Evolutionary conservation across 2,329 filamentous ascomycete genomes (phyloP).

Genomic region (Microcyclospora tardicrescens): DNA sequence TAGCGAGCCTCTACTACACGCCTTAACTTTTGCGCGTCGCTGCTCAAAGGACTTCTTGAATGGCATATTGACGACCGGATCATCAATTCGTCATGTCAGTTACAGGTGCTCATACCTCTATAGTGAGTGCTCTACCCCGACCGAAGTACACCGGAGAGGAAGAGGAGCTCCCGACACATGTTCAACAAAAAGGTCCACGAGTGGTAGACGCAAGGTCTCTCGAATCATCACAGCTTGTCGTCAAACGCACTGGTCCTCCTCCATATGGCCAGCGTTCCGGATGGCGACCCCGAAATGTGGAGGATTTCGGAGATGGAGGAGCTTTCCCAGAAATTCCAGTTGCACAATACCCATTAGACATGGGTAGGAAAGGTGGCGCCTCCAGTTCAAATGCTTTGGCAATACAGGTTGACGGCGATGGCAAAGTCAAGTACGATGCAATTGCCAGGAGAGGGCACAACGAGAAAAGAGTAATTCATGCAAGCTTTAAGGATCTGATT

Average conservation of each 20-base stretch:
- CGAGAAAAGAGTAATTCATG: constrained; percentile 74
- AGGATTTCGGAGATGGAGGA: constrained; percentile 93
- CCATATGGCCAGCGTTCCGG: constrained; percentile 74
- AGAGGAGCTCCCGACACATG: constrained; percentile 60
- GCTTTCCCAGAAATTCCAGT: constrained; percentile 89
- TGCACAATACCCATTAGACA: constrained; percentile 89
- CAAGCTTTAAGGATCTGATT: constrained; percentile 94
- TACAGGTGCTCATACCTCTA: constrained; percentile 33
- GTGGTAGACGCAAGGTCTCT: constrained; percentile 69
- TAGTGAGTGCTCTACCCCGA: constrained; percentile 71
- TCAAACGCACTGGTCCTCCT: constrained; percentile 73
- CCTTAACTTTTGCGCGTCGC: background rate
- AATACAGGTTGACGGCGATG: constrained; percentile 81
- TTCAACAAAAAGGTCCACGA: constrained; percentile 66
- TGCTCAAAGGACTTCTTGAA: background rate
- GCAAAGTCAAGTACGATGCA: constrained; percentile 92
- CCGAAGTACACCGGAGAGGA: constrained; percentile 85
- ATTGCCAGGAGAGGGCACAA: constrained; percentile 82
- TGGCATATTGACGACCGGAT: background rate
- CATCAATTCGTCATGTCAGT: constrained; percentile 2
- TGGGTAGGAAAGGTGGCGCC: constrained; percentile 61
- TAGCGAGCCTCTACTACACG: too few species aligned
- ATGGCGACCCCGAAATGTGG: constrained; percentile 79
- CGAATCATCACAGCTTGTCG: constrained; percentile 72
- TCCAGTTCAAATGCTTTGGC: constrained; percentile 72